Evolutionary conservation across 306 rosid genomes (phyloP), one percentile per base, ranked within the genome.

Genomic region (Cicer arietinum): DNA sequence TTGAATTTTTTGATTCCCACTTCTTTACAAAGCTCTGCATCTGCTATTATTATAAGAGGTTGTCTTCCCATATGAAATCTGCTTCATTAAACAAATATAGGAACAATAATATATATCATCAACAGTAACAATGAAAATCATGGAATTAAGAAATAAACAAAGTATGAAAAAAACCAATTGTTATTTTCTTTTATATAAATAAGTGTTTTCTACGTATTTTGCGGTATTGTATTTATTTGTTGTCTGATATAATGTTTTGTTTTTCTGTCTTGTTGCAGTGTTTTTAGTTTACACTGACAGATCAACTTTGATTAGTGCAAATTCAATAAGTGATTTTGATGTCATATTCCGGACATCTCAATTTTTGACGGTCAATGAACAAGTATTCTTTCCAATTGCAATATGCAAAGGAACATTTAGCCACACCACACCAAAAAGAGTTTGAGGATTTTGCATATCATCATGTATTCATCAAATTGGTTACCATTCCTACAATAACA

Each of bases 41-140:
- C 96, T 80, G 95, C 96, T 43, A 94, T 79, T 20, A 92, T 90
- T 79, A 94, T 84, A 71, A 90, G 79, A 64, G 99, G 96, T 77
- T 90, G 96, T 68, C 99, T 89, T 60, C 97, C 99, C 96, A 90
- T 86, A 51, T 94, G 97, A 86, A 94, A 94, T 80, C 98, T 94
- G 81, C 74, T 71, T 77, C 74, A 79, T 40, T 68, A 46, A 60
- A 72, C 40, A 58, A 42, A 40, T 4, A 40, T 4, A 48, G 35
- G 6, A 52, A 56, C 47, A 56, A 6, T 46, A 25, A 25, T 1
- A 18, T 25, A 25, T 48, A 58, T 45, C 46, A 71, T 41, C 22
- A 42, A 25, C 46, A 43, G 6, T 16, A 40, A 35, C 42, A 45
- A 13, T 56, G 10, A 76, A 61, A 81, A 64, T 60, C 7, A 10